Conservation (phyloP, 2,329 filamentous ascomycete genomes). For the Xylariaceae sp. region DNA sequence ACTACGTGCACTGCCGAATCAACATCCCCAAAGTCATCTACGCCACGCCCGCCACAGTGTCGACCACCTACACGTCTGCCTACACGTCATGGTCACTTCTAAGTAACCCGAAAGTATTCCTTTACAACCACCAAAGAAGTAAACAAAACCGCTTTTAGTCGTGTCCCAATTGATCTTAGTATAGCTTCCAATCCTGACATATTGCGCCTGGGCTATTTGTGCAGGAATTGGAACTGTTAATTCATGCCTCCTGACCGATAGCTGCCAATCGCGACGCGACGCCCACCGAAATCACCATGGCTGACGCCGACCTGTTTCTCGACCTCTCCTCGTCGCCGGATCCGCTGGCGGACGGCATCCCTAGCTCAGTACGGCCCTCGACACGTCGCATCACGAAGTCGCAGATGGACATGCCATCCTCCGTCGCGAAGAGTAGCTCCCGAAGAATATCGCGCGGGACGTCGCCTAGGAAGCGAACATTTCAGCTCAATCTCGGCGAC, state of each 20-base stretch:
- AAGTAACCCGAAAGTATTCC: slow-evolving; percentile 11
- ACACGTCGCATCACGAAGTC: slow-evolving; percentile 25
- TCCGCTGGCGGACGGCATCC: slow-evolving; percentile 30
- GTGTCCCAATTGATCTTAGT: slow-evolving; percentile 5
- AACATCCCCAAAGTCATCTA: neutral
- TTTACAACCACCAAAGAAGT: slow-evolving; percentile 15
- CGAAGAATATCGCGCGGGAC: slow-evolving; percentile 33
- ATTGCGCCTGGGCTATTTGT: neutral
- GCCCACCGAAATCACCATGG: slow-evolving; percentile 16
- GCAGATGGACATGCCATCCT: slow-evolving; percentile 33
- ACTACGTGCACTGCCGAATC: no score
- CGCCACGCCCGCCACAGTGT: neutral
- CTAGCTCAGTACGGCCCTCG: slow-evolving; percentile 23
- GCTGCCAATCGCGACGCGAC: slow-evolving; percentile 11
- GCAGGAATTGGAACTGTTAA: neutral
- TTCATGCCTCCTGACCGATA: slow-evolving; percentile 7
- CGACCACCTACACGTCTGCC: neutral
- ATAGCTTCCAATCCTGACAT: slow-evolving; percentile 11
- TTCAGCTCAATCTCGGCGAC: slow-evolving; percentile 51
- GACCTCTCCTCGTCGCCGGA: slow-evolving; percentile 33
- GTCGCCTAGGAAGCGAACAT: slow-evolving; percentile 52
- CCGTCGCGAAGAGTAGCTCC: slow-evolving; percentile 41
- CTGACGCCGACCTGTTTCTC: slow-evolving; percentile 25
- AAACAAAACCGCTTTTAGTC: slow-evolving; percentile 29
- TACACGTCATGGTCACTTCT: slow-evolving; percentile 8